Percentiles rank a stretch among this genome's conserved stretches.
phyloP scores from a whole-genome alignment of 129 eudicot genomes.

The Deinandra increscens region DNA sequence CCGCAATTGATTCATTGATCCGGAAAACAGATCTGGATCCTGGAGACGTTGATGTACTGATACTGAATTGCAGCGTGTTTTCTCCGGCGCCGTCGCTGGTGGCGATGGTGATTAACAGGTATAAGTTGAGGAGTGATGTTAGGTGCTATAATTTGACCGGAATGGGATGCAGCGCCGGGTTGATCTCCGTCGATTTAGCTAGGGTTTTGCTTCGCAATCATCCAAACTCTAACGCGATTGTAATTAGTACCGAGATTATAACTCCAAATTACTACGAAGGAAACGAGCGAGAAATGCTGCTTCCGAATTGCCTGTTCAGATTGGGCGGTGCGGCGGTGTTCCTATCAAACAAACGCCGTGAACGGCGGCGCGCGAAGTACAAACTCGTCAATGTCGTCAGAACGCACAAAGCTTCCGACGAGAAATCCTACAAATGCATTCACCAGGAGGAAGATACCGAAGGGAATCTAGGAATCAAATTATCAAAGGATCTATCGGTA shows the following conservation, averaged over 20 bases:
- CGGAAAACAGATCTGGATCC: constrained; percentile 43
- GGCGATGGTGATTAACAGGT: constrained; percentile 66
- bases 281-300: constrained; percentile 58
- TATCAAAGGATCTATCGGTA: constrained; percentile 51
- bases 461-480: constrained; percentile 49
- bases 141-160: constrained; percentile 58
- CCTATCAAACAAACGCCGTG: constrained; percentile 45
- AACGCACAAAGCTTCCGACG: constrained; percentile 55
- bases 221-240: constrained; percentile 51
- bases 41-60: constrained; percentile 52
- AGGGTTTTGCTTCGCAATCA: constrained; percentile 45
- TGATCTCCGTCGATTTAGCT: constrained; percentile 62
- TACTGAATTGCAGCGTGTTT: constrained; percentile 64
- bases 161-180: constrained; percentile 66
- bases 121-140: constrained; percentile 51
- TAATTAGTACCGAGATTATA: constrained; percentile 59
- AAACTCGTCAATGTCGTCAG: constrained; percentile 48
- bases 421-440: constrained; percentile 51
- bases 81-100: constrained; percentile 60
- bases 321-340: constrained; percentile 64
- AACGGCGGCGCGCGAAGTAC: constrained; percentile 45
- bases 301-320: constrained; percentile 67
- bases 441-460: constrained; percentile 54
- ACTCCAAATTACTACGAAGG: constrained; percentile 67
- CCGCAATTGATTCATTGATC: constrained; percentile 45